Percentiles rank a stretch among this genome's conserved stretches.
Evolutionary conservation across 768 basidiomycete species (phyloP).

Genomic region (Phaeotremella skinneri): DNA sequence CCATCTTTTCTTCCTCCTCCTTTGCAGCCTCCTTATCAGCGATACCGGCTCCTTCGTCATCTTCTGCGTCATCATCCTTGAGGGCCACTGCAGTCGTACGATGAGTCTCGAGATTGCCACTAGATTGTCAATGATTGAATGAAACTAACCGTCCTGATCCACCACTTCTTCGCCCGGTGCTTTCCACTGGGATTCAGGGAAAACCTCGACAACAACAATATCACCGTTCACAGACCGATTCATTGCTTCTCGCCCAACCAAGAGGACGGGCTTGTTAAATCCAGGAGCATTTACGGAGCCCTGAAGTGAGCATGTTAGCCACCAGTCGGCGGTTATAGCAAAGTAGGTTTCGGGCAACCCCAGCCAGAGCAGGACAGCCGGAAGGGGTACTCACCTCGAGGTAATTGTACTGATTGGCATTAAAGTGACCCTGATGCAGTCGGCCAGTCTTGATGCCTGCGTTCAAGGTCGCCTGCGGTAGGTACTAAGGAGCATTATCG

Average conservation of each 20-base stretch:
- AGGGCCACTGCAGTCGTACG: slow-evolving; percentile 72
- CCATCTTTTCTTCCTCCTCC: slow-evolving; percentile 45
- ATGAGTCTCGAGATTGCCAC: slow-evolving; percentile 1
- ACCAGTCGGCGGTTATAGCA: neutral
- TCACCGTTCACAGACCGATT: slow-evolving; percentile 94
- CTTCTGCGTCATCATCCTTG: slow-evolving; percentile 83
- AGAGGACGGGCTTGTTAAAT: slow-evolving; percentile 72
- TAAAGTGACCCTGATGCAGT: slow-evolving; percentile 89
- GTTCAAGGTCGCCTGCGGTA: slow-evolving; percentile 65
- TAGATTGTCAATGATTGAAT: neutral
- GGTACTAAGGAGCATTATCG: slow-evolving; percentile 60
- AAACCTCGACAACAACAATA: slow-evolving; percentile 83
- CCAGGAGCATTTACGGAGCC: slow-evolving; percentile 75
- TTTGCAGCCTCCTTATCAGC: slow-evolving; percentile 55
- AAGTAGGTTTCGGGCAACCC: neutral
- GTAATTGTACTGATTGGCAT: slow-evolving; percentile 92
- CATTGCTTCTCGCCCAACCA: slow-evolving; percentile 88
- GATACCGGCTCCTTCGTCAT: slow-evolving; percentile 53
- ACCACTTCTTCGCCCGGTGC: slow-evolving; percentile 87
- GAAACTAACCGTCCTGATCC: slow-evolving; percentile 75
- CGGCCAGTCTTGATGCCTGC: slow-evolving; percentile 82
- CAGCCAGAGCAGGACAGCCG: neutral
- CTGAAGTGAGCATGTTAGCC: slow-evolving; percentile 51
- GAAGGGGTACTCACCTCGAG: slow-evolving; percentile 63
- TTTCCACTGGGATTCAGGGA: slow-evolving; percentile 85